Base-by-base conservation (phyloP, 371 early-diverging fungal genomes). In the Mucor plumbeus region DNA sequence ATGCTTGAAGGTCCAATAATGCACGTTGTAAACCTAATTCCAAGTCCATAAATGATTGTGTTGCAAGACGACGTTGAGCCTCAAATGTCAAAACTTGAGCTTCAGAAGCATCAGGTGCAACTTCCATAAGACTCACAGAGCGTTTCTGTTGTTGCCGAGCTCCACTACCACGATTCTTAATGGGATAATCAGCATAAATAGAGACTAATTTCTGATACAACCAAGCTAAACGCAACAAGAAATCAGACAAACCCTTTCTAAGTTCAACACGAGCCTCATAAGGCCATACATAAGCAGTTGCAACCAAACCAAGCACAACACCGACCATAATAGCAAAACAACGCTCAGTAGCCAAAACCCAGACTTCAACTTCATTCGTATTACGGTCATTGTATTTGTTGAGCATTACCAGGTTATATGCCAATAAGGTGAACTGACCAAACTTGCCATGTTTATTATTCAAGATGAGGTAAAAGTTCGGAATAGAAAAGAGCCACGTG, bases 201-300 rank as follows among this genome's bases (percentile, higher is more conserved):
- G 87, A 85, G n/a, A 94, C 88, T 17, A 94, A 76, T 57, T 88
- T 82, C 64, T 87, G 81, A 76, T 92, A 93, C 6, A 92, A 82
- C 79, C 87, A 83, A 10, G 83, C 86, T 36, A 91, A 78, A 48
- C 90, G 85, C 35, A 91, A 64, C 47, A 93, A 72, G 26, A 88
- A 82, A 19, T 86, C 84, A 13, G 90, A 88, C 11, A 92, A 70
- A 0, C 87, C 90, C 71, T 90, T 86, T 19, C 95, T 88, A 34
- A 95, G 74, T 38, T 93, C 91, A 31, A 87, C 89, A 11, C 95
- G 89, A 6, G 95, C 95, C 70, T 93, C 93, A 59, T 88, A 94
- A 0, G 94, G 94, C 92, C 94, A 92, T 7, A 92, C 74, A 71
- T 91, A 89, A 17, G 80, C 77, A 0, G 91, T 92, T 0, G 85